phyloP scores from a whole-genome alignment of 768 basidiomycete species.

The Mycena chlorophos region DNA sequence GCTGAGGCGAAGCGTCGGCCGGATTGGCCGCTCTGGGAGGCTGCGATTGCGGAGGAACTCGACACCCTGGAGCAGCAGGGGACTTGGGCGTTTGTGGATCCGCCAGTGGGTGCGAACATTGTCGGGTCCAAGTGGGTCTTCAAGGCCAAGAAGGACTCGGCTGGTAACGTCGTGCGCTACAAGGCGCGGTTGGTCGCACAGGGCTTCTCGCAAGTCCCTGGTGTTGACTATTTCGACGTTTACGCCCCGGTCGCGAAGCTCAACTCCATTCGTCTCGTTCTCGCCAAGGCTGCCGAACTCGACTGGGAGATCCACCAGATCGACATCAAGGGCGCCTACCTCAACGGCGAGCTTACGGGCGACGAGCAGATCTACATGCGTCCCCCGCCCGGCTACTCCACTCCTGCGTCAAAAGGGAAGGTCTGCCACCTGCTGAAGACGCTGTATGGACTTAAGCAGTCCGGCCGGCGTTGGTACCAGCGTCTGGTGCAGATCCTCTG shows the following conservation, averaged over 20 bases:
- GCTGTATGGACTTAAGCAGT: slow-evolving; percentile 12
- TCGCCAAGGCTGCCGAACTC: slow-evolving; percentile 5
- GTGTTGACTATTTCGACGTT: slow-evolving; percentile 31
- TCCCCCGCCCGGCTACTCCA: slow-evolving; percentile 26
- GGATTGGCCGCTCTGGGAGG: slow-evolving; percentile 20
- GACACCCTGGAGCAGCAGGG: slow-evolving; percentile 21
- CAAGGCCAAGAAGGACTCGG: slow-evolving; percentile 28
- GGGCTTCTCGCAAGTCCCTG: slow-evolving; percentile 34
- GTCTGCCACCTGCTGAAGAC: slow-evolving; percentile 1
- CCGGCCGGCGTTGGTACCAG: slow-evolving; percentile 6
- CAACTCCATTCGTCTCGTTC: slow-evolving; percentile 5
- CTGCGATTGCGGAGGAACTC: slow-evolving; percentile 19
- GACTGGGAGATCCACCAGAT: background rate
- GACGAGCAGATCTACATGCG: slow-evolving; percentile 35
- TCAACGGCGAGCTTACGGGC: slow-evolving; percentile 25
- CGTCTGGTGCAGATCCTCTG: background rate
- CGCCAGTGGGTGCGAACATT: slow-evolving; percentile 10
- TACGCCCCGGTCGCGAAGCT: slow-evolving; percentile 15
- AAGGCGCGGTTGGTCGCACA: slow-evolving; percentile 32
- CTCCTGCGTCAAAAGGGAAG: background rate
- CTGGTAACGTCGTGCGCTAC: slow-evolving; percentile 23
- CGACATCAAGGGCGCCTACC: background rate
- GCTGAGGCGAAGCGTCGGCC: slow-evolving; percentile 18
- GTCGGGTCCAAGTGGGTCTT: slow-evolving; percentile 29
- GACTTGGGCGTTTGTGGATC: slow-evolving; percentile 24